phyloP scores from a whole-genome alignment of 305 asterid genomes.

The Rubia balearica region DNA sequence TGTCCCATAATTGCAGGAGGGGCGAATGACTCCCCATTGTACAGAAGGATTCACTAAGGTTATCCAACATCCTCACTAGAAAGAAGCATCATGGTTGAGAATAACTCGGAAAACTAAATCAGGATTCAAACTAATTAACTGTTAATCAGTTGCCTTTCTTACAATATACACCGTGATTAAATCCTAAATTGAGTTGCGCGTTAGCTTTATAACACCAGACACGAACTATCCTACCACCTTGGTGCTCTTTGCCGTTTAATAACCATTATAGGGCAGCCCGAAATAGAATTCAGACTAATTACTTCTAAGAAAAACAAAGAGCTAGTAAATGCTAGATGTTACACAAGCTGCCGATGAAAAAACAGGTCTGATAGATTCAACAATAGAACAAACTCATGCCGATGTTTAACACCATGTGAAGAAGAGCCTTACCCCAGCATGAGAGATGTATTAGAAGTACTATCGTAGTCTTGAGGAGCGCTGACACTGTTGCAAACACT shows the following conservation, averaged over 20 bases:
- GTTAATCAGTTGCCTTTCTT: neutral
- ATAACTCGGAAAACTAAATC: too few relatives aligned
- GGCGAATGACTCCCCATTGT: too few relatives aligned
- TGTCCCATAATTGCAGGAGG: too few relatives aligned
- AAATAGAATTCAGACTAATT: constrained; percentile 10
- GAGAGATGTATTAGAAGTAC: constrained; percentile 59
- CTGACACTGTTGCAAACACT: constrained; percentile 39
- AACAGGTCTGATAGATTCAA: neutral
- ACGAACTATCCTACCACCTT: neutral
- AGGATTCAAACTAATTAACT: neutral
- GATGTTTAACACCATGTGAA: neutral
- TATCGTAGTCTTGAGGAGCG: constrained; percentile 37
- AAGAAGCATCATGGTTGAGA: too few relatives aligned
- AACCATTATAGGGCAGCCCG: constrained; percentile 49
- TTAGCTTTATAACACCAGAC: constrained; percentile 12
- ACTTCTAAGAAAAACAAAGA: neutral
- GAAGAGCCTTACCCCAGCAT: constrained; percentile 53
- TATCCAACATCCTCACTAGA: too few relatives aligned
- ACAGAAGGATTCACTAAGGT: too few relatives aligned
- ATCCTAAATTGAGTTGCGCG: neutral
- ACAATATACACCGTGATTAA: neutral
- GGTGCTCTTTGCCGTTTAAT: neutral
- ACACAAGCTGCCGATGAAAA: neutral
- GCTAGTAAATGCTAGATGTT: neutral
- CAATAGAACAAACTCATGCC: neutral